phyloP scores from a whole-genome alignment of 352 stramenopile genomes.

The Plasmopara viticola region DNA sequence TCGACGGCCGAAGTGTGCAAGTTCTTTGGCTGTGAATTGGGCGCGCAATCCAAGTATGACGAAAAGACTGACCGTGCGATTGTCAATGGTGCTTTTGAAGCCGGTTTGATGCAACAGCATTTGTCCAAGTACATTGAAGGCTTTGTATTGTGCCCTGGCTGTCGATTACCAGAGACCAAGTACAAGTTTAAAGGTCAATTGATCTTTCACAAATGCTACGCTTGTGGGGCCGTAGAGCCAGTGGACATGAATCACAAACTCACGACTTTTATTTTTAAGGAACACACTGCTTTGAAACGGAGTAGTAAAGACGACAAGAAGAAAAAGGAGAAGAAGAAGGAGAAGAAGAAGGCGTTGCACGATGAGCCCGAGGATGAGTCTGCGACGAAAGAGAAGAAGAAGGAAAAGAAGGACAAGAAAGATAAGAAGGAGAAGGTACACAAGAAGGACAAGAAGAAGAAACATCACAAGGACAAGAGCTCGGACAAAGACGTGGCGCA shows the following conservation, averaged over 20 bases:
- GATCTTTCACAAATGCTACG: slow-evolving; percentile 98
- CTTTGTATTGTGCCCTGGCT: slow-evolving; percentile 97
- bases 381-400: slow-evolving; percentile 45
- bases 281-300: slow-evolving; percentile 91
- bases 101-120: slow-evolving; percentile 90
- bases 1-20: slow-evolving; percentile 95
- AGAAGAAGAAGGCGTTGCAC: slow-evolving; percentile 49
- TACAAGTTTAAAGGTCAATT: slow-evolving; percentile 98
- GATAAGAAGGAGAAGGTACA: slow-evolving; percentile 44
- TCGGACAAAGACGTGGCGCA: slow-evolving; percentile 59
- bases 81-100: slow-evolving; percentile 96
- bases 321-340: slow-evolving; percentile 61
- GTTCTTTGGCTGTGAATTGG: slow-evolving; percentile 98
- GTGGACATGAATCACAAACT: slow-evolving; percentile 99
- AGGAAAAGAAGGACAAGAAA: slow-evolving; percentile 67
- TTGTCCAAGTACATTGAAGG: slow-evolving; percentile 98
- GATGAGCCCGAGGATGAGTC: slow-evolving; percentile 10
- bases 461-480: slow-evolving; percentile 79
- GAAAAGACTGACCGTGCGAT: slow-evolving; percentile 93
- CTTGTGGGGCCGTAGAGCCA: slow-evolving; percentile 94
- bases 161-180: slow-evolving; percentile 96
- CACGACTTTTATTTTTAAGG: slow-evolving; percentile 95
- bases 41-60: slow-evolving; percentile 97
- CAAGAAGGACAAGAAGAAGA: slow-evolving; percentile 78
- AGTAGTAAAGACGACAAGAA: slow-evolving; percentile 81